These are phyloP conservation scores for Candida sp. DNA, from an alignment of 1,139 yeast genomes.

Conservation along the genomic window DNA sequence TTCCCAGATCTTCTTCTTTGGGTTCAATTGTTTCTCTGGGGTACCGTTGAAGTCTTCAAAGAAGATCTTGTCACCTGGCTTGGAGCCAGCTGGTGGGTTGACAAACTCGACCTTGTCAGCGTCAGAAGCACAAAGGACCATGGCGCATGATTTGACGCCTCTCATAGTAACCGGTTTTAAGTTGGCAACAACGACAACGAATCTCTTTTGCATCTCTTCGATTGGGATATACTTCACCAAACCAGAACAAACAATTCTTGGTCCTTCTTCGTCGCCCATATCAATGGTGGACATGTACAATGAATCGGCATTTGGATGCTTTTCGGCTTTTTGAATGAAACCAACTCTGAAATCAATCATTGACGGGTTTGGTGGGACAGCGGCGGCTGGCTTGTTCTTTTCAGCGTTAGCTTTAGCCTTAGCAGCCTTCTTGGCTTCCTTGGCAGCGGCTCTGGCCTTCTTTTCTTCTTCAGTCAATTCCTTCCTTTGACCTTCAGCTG, in stretches of 20 bases:
- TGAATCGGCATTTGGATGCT: constrained; percentile 98
- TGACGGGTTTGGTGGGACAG: constrained; percentile 75
- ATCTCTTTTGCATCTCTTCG: constrained; percentile 50
- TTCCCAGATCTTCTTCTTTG: constrained; percentile 99
- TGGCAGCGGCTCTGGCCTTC: constrained; percentile 57
- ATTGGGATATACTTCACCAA: constrained; percentile 54
- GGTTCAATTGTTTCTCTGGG: constrained; percentile 94
- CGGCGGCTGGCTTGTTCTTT: constrained; percentile 59
- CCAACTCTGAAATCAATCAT: constrained; percentile 95
- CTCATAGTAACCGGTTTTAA: constrained; percentile 72
- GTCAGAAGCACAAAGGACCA: constrained; percentile 94
- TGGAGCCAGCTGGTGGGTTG: constrained; percentile 92
- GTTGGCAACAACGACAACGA: constrained; percentile 60
- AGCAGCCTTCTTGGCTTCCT: constrained; percentile 73
- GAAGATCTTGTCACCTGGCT: constrained; percentile 96
- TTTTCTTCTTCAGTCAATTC: constrained; percentile 62
- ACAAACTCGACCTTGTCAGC: constrained; percentile 83
- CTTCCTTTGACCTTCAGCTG: constrained; percentile 21
- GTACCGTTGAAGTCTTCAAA: constrained; percentile 88
- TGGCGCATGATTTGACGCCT: constrained; percentile 93
- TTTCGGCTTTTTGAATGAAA: constrained; percentile 92
- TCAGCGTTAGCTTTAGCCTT: constrained; percentile 75
- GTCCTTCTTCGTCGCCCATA: constrained; percentile 96
- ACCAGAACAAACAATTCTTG: constrained; percentile 98
- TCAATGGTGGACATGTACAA: constrained; percentile 96